phyloP scores from a whole-genome alignment of 140 eudicot genomes.

The Flaveria floridana region DNA sequence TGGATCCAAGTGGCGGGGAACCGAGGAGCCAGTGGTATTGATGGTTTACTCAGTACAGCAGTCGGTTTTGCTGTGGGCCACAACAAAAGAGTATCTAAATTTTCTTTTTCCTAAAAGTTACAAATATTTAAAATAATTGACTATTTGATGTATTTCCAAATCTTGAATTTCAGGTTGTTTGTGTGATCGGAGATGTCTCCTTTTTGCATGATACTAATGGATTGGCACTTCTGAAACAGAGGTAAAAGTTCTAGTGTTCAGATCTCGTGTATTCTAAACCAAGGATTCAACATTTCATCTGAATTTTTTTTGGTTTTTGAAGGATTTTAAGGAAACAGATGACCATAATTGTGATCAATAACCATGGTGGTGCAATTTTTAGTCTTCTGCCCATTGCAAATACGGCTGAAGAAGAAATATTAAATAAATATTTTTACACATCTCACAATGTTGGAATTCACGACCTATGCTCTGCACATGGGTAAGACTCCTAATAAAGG shows the following conservation, averaged over 20 bases:
- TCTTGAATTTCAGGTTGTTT: conserved; percentile 56
- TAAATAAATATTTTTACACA: conserved; percentile 80
- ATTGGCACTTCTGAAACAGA: conserved; percentile 61
- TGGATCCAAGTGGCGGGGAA: conserved; percentile 70
- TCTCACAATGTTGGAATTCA: conserved; percentile 69
- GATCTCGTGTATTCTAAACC: not conserved
- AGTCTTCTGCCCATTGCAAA: conserved; percentile 88
- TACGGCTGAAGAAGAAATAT: conserved; percentile 50
- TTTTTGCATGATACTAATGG: conserved; percentile 97
- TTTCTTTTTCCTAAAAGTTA: not conserved
- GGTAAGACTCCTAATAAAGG: conserved; percentile 43
- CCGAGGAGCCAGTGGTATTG: conserved; percentile 98
- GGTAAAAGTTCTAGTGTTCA: conserved; percentile 40
- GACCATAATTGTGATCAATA: conserved; percentile 72
- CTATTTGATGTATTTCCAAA: conserved; percentile 3
- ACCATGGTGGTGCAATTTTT: conserved; percentile 95
- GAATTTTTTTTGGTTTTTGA: conserved; percentile 15
- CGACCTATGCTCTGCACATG: conserved; percentile 73
- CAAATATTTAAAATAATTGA: not conserved
- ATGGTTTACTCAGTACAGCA: conserved; percentile 91
- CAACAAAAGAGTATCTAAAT: conserved; percentile 50
- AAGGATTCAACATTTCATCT: conserved; percentile 18
- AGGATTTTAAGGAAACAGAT: conserved; percentile 75
- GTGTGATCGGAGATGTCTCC: conserved; percentile 87
- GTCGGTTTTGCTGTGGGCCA: conserved; percentile 89